Evolutionary conservation across 2,329 filamentous ascomycete species (phyloP), one percentile per base, ranked within the genome.

Genomic region (Neopestalotiopsis sp.): DNA sequence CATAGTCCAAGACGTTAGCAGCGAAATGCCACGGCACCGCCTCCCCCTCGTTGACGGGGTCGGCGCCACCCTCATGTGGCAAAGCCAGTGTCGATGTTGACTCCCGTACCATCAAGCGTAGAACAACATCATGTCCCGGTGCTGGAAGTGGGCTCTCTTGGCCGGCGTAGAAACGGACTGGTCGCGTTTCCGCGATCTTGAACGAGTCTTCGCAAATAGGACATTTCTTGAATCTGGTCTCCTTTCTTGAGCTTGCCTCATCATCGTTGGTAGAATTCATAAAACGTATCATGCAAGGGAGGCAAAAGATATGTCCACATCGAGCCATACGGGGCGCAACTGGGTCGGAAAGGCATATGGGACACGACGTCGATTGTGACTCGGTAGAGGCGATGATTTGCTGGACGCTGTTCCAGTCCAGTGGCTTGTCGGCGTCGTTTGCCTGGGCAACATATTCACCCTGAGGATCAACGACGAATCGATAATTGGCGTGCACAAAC

Each of bases 241-340:
- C 91, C 81, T 91, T 95, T 71, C 91, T 90, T 10, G 88, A 83
- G 69, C 86, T 87, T 9, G 82, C 81, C 42, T 92, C 91, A n/a
- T 93, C 91, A 68, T 92, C 91, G 30, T 87, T 89, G 13, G 88
- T 89, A 7, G 94, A 93, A 75, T 97, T 93, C 94, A 99, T 98
- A 79, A 97, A 99, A 64, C 96, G 92, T 71, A 98, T 94, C 70
- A 98, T 82, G 78, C 96, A 99, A 5, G 96, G 91, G 42, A 98
- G 84, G 78, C 96, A 99, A 79, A 98, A 98, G 13, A 99, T 97
- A 78, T 99, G 96, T 1, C 96, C 96, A 76, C 96, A 99, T 77
- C 92, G 95, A 57, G 96, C 95, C 95, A 99, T 99, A 68, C 96
- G 91, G 40, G 96, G 95, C 7, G 96, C 96, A 20, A 97, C 94